A percentile compares a stretch with the other conserved stretches of the same genome.
phyloP scores from a whole-genome alignment of 768 basidiomycete genomes.

The Serpula lacrymans region DNA sequence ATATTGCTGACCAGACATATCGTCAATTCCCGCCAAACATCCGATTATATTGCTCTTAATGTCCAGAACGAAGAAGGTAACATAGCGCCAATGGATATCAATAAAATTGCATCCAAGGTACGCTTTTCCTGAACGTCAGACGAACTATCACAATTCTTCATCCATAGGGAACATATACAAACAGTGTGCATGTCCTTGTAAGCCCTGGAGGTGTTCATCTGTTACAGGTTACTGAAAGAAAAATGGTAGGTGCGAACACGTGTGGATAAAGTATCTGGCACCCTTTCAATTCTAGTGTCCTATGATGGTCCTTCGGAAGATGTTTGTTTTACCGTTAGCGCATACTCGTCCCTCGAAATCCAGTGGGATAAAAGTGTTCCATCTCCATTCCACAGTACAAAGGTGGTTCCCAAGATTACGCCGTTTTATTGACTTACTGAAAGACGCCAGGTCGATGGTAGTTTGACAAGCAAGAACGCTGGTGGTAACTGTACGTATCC shows the following conservation, averaged over 20 bases:
- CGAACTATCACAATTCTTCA: not conserved
- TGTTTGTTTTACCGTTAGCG: constrained; percentile 67
- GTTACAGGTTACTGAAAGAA: no score
- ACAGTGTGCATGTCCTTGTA: constrained; percentile 45
- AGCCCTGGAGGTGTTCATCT: no score
- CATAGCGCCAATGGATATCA: constrained; percentile 23
- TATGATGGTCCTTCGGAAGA: constrained; percentile 65
- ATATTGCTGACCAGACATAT: constrained; percentile 79
- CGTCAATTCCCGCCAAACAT: constrained; percentile 48
- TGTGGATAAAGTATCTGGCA: constrained; percentile 31
- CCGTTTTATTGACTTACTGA: not conserved
- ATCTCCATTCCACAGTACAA: constrained; percentile 38
- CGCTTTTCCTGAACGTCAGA: constrained; percentile 7
- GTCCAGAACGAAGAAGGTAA: constrained; percentile 42
- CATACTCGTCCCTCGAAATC: constrained; percentile 38
- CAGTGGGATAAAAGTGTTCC: constrained; percentile 45
- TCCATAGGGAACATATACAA: constrained; percentile 35
- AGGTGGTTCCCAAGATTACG: constrained; percentile 23
- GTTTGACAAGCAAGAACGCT: constrained; percentile 64
- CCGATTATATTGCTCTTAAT: constrained; percentile 66
- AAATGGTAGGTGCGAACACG: constrained; percentile 14
- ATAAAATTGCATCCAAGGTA: constrained; percentile 39
- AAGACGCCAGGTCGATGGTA: constrained; percentile 56
- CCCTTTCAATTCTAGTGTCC: constrained; percentile 55
- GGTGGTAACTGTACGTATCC: constrained; percentile 83